A percentile compares a stretch with the other conserved stretches of the same genome.
phyloP scores from a whole-genome alignment of 257 asterid genomes.

The Leptodermis oblonga region DNA sequence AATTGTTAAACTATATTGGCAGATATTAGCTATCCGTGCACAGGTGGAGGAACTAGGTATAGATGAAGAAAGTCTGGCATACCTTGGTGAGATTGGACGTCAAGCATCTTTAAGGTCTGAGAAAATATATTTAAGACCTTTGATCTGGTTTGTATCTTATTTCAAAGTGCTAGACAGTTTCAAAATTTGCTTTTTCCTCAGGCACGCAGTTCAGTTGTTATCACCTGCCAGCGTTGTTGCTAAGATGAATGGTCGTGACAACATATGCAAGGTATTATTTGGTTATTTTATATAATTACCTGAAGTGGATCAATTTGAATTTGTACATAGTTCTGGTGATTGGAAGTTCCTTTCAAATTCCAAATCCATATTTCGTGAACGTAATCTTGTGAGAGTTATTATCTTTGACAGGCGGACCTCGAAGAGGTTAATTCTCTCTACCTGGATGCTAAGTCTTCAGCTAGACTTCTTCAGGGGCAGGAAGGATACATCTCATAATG shows the following conservation, averaged over 20 bases:
- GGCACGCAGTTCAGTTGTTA: slow-evolving; percentile 85
- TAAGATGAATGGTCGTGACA: slow-evolving; percentile 80
- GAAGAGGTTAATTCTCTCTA: slow-evolving; percentile 80
- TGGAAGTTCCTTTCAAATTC: not conserved
- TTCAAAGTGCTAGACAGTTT: not conserved
- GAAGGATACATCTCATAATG: slow-evolving; percentile 81
- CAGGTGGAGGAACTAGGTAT: slow-evolving; percentile 87
- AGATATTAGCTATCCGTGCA: slow-evolving; percentile 94
- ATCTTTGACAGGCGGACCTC: slow-evolving; percentile 65
- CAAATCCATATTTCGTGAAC: not conserved
- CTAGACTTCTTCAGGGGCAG: slow-evolving; percentile 87
- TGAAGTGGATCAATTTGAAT: not conserved
- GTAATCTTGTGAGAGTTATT: not conserved
- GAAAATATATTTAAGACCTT: not conserved
- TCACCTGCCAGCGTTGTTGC: slow-evolving; percentile 89
- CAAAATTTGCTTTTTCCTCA: slow-evolving; percentile 20
- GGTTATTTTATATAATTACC: not conserved
- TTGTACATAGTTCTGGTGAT: not conserved
- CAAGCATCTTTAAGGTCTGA: slow-evolving; percentile 76
- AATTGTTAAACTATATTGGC: slow-evolving; percentile 13
- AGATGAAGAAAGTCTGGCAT: slow-evolving; percentile 90
- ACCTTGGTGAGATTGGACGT: slow-evolving; percentile 80
- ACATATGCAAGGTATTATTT: slow-evolving; percentile 65
- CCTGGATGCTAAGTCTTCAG: slow-evolving; percentile 85
- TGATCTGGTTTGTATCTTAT: not conserved